Evolutionary conservation across 1,139 yeast species (phyloP).

Genomic region (Pneumocystis jirovecii): DNA sequence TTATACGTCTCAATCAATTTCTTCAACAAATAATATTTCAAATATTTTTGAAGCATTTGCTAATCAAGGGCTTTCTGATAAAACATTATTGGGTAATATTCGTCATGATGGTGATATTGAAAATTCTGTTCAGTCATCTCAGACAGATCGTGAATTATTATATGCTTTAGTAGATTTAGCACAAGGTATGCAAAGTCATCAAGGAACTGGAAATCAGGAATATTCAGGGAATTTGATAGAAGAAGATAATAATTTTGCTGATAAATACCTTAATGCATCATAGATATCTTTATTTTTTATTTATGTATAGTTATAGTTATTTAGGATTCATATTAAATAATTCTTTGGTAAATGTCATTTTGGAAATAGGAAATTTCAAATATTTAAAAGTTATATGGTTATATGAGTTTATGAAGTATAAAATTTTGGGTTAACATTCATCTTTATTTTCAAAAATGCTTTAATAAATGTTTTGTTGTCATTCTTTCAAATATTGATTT

Average conservation of each 20-base stretch:
- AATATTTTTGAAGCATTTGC: slow-evolving; percentile 1
- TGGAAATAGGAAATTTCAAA: background rate
- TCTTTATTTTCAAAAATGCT: background rate
- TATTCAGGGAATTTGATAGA: background rate
- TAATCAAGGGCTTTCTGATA: background rate
- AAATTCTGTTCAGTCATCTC: background rate
- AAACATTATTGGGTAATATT: background rate
- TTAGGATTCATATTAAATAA: background rate
- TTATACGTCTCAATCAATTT: background rate
- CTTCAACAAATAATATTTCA: background rate
- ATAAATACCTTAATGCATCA: background rate
- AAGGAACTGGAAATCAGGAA: background rate
- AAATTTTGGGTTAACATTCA: background rate
- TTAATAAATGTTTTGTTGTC: too few relatives aligned
- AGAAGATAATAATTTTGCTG: background rate
- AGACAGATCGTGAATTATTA: background rate
- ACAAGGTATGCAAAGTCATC: background rate
- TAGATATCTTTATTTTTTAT: background rate
- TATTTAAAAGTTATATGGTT: background rate
- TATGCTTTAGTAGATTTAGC: background rate
- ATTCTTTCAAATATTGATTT: too few relatives aligned
- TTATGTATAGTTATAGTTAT: background rate
- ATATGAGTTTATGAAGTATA: background rate
- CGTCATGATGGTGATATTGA: background rate
- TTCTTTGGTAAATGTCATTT: background rate